Evolutionary conservation across 108 stramenopile genomes (phyloP).

Genomic region (Nannochloropsis gaditana): DNA sequence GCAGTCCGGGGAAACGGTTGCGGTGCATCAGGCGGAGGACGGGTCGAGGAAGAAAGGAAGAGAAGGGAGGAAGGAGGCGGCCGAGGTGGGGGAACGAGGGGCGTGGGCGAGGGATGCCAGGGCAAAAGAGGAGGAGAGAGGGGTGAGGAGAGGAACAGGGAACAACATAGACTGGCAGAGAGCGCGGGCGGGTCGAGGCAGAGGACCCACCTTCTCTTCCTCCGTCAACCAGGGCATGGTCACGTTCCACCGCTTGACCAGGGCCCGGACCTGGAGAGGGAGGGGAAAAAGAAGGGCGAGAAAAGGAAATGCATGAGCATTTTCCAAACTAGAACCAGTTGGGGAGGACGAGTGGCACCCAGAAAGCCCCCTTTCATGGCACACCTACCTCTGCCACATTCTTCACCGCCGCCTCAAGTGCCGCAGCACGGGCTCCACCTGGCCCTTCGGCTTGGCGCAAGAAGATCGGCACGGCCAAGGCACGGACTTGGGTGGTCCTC

Average conservation of each 20-base stretch:
- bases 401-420: not conserved
- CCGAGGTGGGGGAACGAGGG: too few species aligned
- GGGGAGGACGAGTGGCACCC: not conserved
- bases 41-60: too few species aligned
- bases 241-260: not conserved
- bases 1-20: too few species aligned
- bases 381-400: not conserved
- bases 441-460: not conserved
- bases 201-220: not conserved
- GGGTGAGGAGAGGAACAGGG: not conserved
- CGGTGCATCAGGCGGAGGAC: too few species aligned
- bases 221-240: not conserved
- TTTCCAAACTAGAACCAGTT: not conserved
- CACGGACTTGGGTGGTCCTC: slow-evolving; percentile 56
- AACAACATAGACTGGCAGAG: not conserved
- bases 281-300: not conserved
- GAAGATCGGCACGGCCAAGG: not conserved
- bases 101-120: too few species aligned
- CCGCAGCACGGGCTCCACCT: not conserved
- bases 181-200: not conserved
- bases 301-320: not conserved
- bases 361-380: not conserved
- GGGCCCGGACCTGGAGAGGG: not conserved
- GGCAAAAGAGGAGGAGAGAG: not conserved
- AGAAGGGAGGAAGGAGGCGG: too few species aligned